Conservation (phyloP, 1,284 basidiomycete species). For the Marasmius fiardii region DNA sequence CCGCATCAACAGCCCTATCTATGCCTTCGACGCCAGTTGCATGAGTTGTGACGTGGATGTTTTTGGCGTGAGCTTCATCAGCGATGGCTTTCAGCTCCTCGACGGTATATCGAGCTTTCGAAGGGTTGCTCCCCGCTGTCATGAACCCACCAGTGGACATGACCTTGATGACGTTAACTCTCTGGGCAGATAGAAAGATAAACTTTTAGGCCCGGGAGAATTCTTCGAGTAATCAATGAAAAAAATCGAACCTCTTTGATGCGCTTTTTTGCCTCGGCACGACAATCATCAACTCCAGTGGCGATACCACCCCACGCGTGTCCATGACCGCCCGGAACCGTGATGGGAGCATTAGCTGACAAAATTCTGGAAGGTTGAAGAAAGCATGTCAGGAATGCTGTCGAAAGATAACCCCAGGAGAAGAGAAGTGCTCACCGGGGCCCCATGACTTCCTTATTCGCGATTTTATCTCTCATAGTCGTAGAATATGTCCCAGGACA, state of each 20-base stretch:
- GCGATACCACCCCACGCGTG: slow-evolving; percentile 13
- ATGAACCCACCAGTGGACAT: slow-evolving; percentile 15
- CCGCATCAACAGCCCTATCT: slow-evolving; percentile 12
- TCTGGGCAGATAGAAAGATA: background rate
- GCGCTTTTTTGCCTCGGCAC: slow-evolving; percentile 11
- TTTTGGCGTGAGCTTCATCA: slow-evolving; percentile 11
- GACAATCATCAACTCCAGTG: slow-evolving; percentile 8
- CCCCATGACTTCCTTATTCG: slow-evolving; percentile 7
- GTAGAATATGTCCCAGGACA: slow-evolving; percentile 10
- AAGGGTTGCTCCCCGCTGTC: slow-evolving; percentile 12
- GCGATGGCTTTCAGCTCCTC: slow-evolving; percentile 13
- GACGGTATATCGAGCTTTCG: slow-evolving; percentile 10
- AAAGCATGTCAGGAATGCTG: background rate
- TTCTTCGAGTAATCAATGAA: background rate
- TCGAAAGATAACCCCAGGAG: background rate
- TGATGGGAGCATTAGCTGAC: slow-evolving; percentile 13
- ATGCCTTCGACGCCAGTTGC: slow-evolving; percentile 14
- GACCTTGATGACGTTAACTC: slow-evolving; percentile 15
- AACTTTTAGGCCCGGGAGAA: background rate
- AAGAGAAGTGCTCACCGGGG: slow-evolving; percentile 10
- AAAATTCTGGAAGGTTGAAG: slow-evolving; percentile 4
- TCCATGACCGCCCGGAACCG: slow-evolving; percentile 13
- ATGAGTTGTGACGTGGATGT: slow-evolving; percentile 12
- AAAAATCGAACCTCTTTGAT: slow-evolving; percentile 6
- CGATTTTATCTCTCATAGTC: slow-evolving; percentile 11